Conservation (phyloP, 1,284 basidiomycete species). For the Marasmius fiardii region DNA sequence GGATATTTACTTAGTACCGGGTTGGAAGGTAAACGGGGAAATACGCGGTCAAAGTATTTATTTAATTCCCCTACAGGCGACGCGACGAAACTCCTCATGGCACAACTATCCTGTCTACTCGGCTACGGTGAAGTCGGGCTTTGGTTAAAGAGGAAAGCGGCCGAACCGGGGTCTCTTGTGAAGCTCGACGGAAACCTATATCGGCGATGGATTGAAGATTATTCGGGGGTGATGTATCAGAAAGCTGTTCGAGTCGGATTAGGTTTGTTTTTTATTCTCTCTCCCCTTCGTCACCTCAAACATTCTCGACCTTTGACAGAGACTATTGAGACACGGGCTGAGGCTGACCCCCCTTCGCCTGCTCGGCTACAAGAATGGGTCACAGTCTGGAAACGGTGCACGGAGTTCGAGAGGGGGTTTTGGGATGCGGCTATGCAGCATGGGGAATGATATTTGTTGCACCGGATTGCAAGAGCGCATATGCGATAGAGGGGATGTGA, state of each 20-base stretch:
- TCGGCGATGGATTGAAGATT: constrained; percentile 80
- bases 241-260: constrained; percentile 68
- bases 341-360: constrained; percentile 62
- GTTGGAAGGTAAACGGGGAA: constrained; percentile 46
- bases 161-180: constrained; percentile 36
- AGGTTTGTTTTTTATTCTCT: constrained; percentile 43
- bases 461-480: too few species aligned
- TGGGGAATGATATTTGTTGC: not conserved
- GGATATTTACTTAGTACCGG: constrained; percentile 84
- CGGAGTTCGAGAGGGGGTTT: constrained; percentile 80
- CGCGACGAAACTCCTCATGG: constrained; percentile 71
- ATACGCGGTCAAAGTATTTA: not conserved
- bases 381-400: constrained; percentile 76
- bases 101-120: constrained; percentile 82
- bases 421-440: constrained; percentile 80
- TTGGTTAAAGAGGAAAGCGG: constrained; percentile 64
- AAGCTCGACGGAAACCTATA: constrained; percentile 70
- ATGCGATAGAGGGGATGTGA: too few species aligned
- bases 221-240: constrained; percentile 71
- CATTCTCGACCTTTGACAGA: constrained; percentile 35
- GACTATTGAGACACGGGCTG: constrained; percentile 52
- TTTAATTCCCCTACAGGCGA: constrained; percentile 48
- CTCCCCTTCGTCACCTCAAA: not conserved
- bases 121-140: constrained; percentile 95
- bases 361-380: constrained; percentile 65